Evolutionary conservation across 2,329 filamentous ascomycete genomes (phyloP).

Genomic region (Calonectria henricotiae): DNA sequence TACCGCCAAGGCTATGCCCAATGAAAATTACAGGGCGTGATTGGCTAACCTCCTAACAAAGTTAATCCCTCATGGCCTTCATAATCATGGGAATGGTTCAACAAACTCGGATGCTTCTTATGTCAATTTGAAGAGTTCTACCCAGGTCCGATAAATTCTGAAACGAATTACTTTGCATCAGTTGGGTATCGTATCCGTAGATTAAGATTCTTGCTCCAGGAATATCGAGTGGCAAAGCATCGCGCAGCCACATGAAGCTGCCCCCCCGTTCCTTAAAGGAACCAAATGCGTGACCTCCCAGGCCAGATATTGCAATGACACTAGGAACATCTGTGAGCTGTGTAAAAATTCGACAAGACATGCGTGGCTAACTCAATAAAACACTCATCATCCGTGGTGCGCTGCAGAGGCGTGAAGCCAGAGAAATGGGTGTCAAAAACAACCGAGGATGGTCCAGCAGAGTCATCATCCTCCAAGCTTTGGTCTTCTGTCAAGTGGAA

Average conservation of each 20-base stretch:
- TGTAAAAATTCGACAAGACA: background rate
- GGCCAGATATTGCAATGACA: constrained; percentile 40
- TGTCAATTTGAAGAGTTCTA: constrained; percentile 22
- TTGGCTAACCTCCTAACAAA: background rate
- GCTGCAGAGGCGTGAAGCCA: background rate
- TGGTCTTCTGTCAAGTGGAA: background rate
- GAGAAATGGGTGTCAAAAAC: background rate
- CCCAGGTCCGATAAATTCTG: constrained; percentile 39
- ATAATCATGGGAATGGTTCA: too few relatives aligned
- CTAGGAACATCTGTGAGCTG: background rate
- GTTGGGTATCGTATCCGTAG: constrained; percentile 50
- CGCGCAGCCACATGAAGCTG: constrained; percentile 53
- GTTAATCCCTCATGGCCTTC: background rate
- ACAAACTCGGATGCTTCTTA: background rate
- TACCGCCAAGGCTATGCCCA: background rate
- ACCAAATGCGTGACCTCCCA: constrained; percentile 52
- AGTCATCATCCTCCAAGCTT: background rate
- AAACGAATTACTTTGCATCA: constrained; percentile 27
- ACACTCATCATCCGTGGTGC: background rate
- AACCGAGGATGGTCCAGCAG: background rate
- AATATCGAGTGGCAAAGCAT: constrained; percentile 49
- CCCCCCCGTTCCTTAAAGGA: constrained; percentile 53
- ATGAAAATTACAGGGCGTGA: constrained; percentile 1
- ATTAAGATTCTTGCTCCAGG: constrained; percentile 46
- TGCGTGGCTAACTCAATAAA: background rate